These are phyloP conservation scores for Aspergillus egyptiacus DNA, from an alignment of 495 filamentous ascomycete genomes.

Conservation along the genomic window DNA sequence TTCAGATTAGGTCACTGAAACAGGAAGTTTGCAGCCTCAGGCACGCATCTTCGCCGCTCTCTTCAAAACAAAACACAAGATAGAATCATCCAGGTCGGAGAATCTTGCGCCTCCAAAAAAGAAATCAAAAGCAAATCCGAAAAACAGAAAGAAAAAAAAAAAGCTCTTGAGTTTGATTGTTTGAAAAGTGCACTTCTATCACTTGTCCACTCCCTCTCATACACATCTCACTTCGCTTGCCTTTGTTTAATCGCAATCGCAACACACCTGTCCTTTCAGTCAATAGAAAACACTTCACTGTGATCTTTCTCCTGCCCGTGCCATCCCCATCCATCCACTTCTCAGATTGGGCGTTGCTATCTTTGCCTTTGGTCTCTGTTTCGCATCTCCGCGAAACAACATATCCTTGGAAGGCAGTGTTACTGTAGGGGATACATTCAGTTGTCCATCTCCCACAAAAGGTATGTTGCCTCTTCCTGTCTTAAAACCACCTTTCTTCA, in stretches of 20 bases:
- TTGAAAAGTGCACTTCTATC: constrained; percentile 14
- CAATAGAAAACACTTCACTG: constrained; percentile 42
- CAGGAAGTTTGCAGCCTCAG: constrained; percentile 26
- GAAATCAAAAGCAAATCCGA: no score
- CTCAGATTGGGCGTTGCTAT: neutral
- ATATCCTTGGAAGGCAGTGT: constrained; percentile 19
- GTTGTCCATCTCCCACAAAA: constrained; percentile 94
- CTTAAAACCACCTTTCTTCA: neutral
- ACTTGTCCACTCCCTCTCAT: constrained; percentile 22
- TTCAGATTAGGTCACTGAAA: constrained; percentile 27
- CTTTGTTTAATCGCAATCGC: constrained; percentile 11
- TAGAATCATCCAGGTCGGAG: constrained; percentile 31
- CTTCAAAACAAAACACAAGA: constrained; percentile 30
- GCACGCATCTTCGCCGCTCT: constrained; percentile 22
- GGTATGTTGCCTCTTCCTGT: constrained; percentile 34
- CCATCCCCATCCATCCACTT: constrained; percentile 4
- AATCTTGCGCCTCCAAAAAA: constrained; percentile 10
- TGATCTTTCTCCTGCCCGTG: constrained; percentile 31
- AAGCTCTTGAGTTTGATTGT: constrained; percentile 14
- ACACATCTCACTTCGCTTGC: constrained; percentile 11
- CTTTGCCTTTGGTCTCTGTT: constrained; percentile 15
- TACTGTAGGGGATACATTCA: constrained; percentile 89
- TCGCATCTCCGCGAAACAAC: constrained; percentile 5
- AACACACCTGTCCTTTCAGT: constrained; percentile 8
- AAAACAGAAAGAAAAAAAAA: constrained; percentile 18